Percentiles rank a stretch among this genome's conserved stretches.
Evolutionary conservation across 257 asterid species (phyloP).

Genomic region (Gynochthodes officinalis): DNA sequence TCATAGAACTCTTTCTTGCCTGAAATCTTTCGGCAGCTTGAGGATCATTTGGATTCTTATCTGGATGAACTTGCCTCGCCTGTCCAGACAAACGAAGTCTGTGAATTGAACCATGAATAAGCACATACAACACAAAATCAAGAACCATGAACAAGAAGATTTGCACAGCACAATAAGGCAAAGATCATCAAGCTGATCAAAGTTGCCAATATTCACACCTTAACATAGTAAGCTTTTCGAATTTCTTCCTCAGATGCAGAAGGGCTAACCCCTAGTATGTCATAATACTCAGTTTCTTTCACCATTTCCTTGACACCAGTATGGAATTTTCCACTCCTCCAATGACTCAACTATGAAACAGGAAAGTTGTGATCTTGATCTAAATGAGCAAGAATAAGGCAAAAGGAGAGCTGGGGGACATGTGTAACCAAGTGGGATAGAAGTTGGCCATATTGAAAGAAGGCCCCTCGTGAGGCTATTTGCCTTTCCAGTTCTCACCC

Average conservation of each 20-base stretch:
- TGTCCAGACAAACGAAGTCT: constrained; percentile 18
- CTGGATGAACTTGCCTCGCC: constrained; percentile 97
- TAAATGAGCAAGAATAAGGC: constrained; percentile 12
- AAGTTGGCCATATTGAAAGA: constrained; percentile 14
- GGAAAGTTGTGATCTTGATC: constrained; percentile 25
- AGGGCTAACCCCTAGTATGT: constrained; percentile 61
- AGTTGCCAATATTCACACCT: constrained; percentile 38
- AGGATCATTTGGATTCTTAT: constrained; percentile 83
- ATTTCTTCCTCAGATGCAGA: constrained; percentile 79
- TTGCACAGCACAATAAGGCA: neutral
- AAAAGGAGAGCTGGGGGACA: constrained; percentile 15
- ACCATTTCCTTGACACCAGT: constrained; percentile 40
- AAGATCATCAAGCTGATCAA: neutral
- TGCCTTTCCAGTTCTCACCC: constrained; percentile 58
- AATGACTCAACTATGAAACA: neutral
- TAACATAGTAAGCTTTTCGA: constrained; percentile 83
- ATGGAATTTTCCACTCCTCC: constrained; percentile 2
- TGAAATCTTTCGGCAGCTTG: constrained; percentile 86
- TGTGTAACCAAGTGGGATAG: constrained; percentile 27
- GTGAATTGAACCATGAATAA: neutral
- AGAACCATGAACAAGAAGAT: neutral
- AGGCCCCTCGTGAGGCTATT: constrained; percentile 28
- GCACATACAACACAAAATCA: neutral
- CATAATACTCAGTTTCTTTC: constrained; percentile 85
- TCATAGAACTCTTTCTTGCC: constrained; percentile 32